A percentile compares a stretch with the other conserved stretches of the same genome.
These are phyloP conservation scores for Inonotus obliquus DNA, from an alignment of 1,284 basidiomycete genomes.

Conservation along the genomic window DNA sequence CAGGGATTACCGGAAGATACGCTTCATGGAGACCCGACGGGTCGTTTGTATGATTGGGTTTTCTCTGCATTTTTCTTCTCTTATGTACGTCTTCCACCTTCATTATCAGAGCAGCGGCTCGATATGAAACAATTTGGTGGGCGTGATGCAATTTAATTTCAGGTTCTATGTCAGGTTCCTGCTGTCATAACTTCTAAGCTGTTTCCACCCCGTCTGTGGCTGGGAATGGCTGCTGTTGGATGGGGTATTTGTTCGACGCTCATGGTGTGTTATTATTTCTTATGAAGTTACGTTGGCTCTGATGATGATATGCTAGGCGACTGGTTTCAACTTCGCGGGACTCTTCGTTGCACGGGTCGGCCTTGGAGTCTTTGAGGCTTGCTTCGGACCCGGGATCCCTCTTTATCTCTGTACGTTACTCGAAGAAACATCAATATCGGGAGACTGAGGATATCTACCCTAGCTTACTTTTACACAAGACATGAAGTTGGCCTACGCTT, in stretches of 20 bases:
- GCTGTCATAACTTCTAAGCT: constrained; percentile 63
- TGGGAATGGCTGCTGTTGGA: constrained; percentile 58
- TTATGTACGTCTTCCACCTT: constrained; percentile 41
- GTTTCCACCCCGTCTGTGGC: constrained; percentile 59
- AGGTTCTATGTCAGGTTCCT: constrained; percentile 72
- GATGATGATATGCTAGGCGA: constrained; percentile 37
- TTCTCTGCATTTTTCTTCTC: constrained; percentile 74
- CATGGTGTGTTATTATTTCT: constrained; percentile 43
- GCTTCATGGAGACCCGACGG: constrained; percentile 63
- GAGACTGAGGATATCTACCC: background rate
- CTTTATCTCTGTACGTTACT: constrained; percentile 60
- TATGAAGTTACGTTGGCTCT: background rate
- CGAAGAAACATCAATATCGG: background rate
- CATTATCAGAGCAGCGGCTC: constrained; percentile 23
- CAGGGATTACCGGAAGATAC: constrained; percentile 62
- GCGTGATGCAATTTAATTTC: background rate
- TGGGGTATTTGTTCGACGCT: constrained; percentile 69
- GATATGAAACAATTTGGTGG: no score
- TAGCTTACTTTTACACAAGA: constrained; percentile 74
- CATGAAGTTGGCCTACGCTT: constrained; percentile 66
- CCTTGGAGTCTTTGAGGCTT: constrained; percentile 68
- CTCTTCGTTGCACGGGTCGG: constrained; percentile 56
- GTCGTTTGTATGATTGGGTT: constrained; percentile 66
- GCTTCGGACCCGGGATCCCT: constrained; percentile 69
- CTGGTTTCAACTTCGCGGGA: constrained; percentile 51